phyloP scores from a whole-genome alignment of 1,284 basidiomycete genomes.

The Erythrobasidium hasegawianum region DNA sequence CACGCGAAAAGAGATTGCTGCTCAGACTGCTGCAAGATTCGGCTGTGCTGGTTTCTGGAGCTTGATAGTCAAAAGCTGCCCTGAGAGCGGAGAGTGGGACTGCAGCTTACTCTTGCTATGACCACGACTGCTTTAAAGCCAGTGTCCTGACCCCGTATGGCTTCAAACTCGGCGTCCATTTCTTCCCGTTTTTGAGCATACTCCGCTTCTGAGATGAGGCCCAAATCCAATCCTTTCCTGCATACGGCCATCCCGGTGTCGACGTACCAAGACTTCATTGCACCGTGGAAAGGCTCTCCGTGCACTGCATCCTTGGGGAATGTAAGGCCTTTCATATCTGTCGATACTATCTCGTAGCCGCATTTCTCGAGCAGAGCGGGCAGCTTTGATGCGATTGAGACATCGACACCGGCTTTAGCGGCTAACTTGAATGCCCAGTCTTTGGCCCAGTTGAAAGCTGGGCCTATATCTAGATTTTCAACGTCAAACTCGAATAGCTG shows the following conservation, averaged over 20 bases:
- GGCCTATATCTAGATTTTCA: not conserved
- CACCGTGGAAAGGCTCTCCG: not conserved
- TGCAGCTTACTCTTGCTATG: too few relatives aligned
- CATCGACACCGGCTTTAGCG: not conserved
- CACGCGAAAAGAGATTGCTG: too few relatives aligned
- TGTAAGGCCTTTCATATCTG: not conserved
- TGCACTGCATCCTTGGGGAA: not conserved
- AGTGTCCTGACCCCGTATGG: too few relatives aligned
- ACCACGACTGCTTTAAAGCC: too few relatives aligned
- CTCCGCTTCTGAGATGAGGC: too few relatives aligned
- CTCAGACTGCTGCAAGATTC: too few relatives aligned
- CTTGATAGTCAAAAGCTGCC: too few relatives aligned
- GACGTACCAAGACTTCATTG: not conserved
- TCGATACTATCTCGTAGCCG: not conserved
- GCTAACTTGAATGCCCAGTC: not conserved
- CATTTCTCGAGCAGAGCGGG: not conserved
- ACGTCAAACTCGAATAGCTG: constrained; percentile 3
- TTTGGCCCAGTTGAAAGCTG: not conserved
- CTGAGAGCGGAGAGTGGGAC: too few relatives aligned
- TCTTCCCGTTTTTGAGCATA: too few relatives aligned
- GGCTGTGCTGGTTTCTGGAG: too few relatives aligned
- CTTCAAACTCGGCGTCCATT: too few relatives aligned
- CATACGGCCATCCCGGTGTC: not conserved
- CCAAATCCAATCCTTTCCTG: too few relatives aligned
- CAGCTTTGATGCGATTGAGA: not conserved